Base-by-base conservation (phyloP, 108 stramenopile genomes). In the Skeletonema potamos region DNA sequence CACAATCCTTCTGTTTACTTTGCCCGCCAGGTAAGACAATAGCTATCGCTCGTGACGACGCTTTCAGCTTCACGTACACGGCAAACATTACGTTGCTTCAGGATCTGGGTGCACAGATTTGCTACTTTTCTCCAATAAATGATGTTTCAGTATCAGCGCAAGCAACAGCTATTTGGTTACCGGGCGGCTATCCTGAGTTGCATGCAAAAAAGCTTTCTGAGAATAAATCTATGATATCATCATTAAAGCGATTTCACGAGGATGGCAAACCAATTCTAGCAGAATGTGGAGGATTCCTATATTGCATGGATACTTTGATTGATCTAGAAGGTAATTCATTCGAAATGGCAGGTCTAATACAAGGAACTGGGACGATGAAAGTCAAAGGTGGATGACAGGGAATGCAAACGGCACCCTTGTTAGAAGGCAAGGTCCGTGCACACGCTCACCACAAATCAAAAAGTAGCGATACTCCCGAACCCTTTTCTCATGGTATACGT, bases 311-410 rank as follows among this genome's bases (percentile, higher is more conserved):
- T 11, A 41, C 39, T 4, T 41, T 41, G 15, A 41, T 41, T 10
- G 61, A 62, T 62, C 37, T 62, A 24, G 61, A 62, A 3, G 61
- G 51, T 9, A 62, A 62, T 17, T 62, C 61, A 2, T 62, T n/a
- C n/a, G 3, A 4, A 11, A 62, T 62, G 61, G 51, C 61, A 54
- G 61, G 48, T 3, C 61, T 62, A 5, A 48, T 62, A 15, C 8
- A 22, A 18, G 61, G 61, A 11, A 54, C 51, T 22, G 61, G 61
- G 54, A 62, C 61, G n/a, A 62, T 62, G 61, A 62, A 62, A 62
- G 54, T 54, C 6, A 62, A 62, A 4, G 61, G 48, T 3, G 61
- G 61, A 62, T 62, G 61, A 62, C 61, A 62, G 61, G 61, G 61
- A 62, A 62, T 62, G 61, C 61, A 62, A 54, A 62, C 61, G 20